These are phyloP conservation scores for Leucocoprinus sp. DNA, from an alignment of 768 basidiomycete species.

Conservation along the genomic window DNA sequence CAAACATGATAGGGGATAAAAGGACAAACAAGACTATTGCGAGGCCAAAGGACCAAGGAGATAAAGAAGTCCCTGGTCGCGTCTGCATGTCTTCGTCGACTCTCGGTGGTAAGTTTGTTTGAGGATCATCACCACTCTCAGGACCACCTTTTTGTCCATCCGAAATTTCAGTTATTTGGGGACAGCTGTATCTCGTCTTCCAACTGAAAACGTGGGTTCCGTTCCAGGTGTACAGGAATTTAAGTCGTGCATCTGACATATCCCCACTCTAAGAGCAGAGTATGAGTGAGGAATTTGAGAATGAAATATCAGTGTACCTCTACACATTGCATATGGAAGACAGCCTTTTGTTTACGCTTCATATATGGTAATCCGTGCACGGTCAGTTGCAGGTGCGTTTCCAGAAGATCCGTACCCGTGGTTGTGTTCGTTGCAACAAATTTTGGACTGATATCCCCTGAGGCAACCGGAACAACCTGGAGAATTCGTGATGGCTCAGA, in stretches of 20 bases:
- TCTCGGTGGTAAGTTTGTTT: constrained; percentile 1
- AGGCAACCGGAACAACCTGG: constrained; percentile 26
- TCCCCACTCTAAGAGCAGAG: constrained; percentile 1
- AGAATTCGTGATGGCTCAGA: constrained; percentile 26
- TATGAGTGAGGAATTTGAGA: neutral
- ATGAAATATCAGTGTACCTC: constrained; percentile 4
- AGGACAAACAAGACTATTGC: constrained; percentile 1
- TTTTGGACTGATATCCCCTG: constrained; percentile 14
- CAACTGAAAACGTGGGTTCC: constrained; percentile 21
- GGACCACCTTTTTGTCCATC: neutral
- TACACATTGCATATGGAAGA: constrained; percentile 24
- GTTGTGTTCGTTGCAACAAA: constrained; percentile 12
- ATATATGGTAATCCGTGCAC: constrained; percentile 25
- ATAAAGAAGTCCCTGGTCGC: neutral
- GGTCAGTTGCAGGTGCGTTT: constrained; percentile 21
- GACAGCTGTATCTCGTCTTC: constrained; percentile 20
- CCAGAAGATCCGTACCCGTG: constrained; percentile 9
- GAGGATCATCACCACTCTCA: neutral
- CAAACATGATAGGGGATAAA: neutral
- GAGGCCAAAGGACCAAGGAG: neutral
- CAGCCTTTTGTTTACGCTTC: constrained; percentile 20
- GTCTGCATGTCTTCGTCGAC: neutral
- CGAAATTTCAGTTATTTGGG: neutral
- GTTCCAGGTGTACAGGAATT: constrained; percentile 19
- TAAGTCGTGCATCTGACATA: constrained; percentile 9